A percentile compares a stretch with the other conserved stretches of the same genome.
phyloP scores from a whole-genome alignment of 495 filamentous ascomycete genomes.

The Neurospora discreta region DNA sequence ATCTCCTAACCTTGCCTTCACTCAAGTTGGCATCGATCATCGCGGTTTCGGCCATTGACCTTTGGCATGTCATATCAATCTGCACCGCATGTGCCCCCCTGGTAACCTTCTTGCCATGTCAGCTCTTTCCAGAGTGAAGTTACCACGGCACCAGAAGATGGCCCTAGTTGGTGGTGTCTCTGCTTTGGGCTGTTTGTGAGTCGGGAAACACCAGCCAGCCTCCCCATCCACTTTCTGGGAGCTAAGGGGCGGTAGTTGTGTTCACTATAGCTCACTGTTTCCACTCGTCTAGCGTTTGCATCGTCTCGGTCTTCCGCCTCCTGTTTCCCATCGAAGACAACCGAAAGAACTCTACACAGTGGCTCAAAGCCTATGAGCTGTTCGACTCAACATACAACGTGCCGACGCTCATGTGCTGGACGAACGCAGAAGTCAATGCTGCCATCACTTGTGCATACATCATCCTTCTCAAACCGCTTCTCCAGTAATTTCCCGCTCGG shows the following conservation, averaged over 20 bases:
- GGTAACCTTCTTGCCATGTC: constrained; percentile 22
- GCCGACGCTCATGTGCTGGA: constrained; percentile 20
- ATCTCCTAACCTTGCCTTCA: constrained; percentile 16
- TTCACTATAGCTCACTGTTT: background rate
- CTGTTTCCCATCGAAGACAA: constrained; percentile 11
- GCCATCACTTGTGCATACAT: constrained; percentile 19
- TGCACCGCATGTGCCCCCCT: constrained; percentile 21
- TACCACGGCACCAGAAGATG: constrained; percentile 16
- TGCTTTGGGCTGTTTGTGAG: constrained; percentile 20
- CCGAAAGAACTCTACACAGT: background rate
- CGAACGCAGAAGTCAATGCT: constrained; percentile 18
- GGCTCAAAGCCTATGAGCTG: background rate
- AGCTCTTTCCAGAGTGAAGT: constrained; percentile 12
- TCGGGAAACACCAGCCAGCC: background rate
- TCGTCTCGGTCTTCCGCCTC: constrained; percentile 18
- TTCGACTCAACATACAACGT: constrained; percentile 15
- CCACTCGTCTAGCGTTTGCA: constrained; percentile 13
- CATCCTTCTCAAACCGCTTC: constrained; percentile 22
- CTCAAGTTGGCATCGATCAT: constrained; percentile 12
- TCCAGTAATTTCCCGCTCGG: constrained; percentile 14
- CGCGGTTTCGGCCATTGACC: constrained; percentile 11
- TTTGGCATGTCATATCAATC: constrained; percentile 16
- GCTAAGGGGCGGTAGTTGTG: background rate
- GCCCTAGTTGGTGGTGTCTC: constrained; percentile 19
- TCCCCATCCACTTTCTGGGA: background rate